A percentile compares a stretch with the other conserved stretches of the same genome.
Evolutionary conservation across 2,329 filamentous ascomycete genomes (phyloP).

Genomic region (Neophaeococcomyces aloes): DNA sequence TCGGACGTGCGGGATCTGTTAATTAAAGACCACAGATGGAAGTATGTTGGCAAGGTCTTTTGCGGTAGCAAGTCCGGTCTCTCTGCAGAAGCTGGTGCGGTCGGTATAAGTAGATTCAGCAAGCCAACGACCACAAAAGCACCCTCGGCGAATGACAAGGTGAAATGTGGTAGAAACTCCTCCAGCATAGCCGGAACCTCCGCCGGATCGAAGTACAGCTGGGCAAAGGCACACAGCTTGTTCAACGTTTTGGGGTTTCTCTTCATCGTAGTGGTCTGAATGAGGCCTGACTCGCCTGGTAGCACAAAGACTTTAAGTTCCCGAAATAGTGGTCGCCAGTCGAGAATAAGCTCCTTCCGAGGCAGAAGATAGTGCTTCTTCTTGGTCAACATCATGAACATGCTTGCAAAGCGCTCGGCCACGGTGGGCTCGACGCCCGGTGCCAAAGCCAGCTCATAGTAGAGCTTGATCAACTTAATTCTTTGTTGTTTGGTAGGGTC

Average conservation of each 20-base stretch:
- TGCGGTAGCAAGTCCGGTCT: slow-evolving; percentile 71
- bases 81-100: slow-evolving; percentile 61
- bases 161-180: slow-evolving; percentile 77
- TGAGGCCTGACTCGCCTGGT: slow-evolving; percentile 63
- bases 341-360: slow-evolving; percentile 75
- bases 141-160: slow-evolving; percentile 80
- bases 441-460: slow-evolving; percentile 85
- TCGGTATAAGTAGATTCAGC: slow-evolving; percentile 80
- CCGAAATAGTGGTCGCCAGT: slow-evolving; percentile 88
- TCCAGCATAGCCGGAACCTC: slow-evolving; percentile 74
- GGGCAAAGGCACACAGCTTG: slow-evolving; percentile 81
- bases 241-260: slow-evolving; percentile 63
- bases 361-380: slow-evolving; percentile 93
- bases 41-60: slow-evolving; percentile 83
- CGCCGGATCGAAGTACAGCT: slow-evolving; percentile 82
- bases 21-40: slow-evolving; percentile 91
- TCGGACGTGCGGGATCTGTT: slow-evolving; percentile 83
- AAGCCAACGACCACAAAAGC: slow-evolving; percentile 87
- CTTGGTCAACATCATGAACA: slow-evolving; percentile 93
- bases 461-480: slow-evolving; percentile 74
- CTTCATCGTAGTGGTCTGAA: slow-evolving; percentile 52
- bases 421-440: slow-evolving; percentile 75
- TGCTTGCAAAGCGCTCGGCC: slow-evolving; percentile 84
- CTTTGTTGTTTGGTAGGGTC: slow-evolving; percentile 80
- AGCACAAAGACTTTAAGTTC: slow-evolving; percentile 86